Percentiles rank a stretch among this genome's conserved stretches.
Conservation (phyloP, 2,329 filamentous ascomycete genomes). For the Verticillium klebahnii region DNA sequence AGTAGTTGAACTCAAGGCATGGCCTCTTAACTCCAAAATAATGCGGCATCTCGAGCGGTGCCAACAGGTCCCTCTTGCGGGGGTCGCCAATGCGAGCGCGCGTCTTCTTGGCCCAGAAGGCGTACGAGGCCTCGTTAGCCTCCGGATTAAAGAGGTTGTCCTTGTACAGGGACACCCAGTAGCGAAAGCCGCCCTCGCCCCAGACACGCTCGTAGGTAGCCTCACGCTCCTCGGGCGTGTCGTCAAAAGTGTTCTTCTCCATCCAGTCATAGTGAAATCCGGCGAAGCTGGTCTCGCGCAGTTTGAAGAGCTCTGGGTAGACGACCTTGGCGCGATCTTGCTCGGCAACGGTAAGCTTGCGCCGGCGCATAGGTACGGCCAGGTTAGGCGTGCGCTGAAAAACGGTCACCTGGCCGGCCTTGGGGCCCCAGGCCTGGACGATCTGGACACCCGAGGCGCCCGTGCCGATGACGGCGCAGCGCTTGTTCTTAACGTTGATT, state of each 20-base stretch:
- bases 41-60: constrained; percentile 46
- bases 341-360: constrained; percentile 34
- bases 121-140: constrained; percentile 48
- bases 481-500: constrained; percentile 53
- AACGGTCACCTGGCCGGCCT: constrained; percentile 48
- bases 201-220: constrained; percentile 44
- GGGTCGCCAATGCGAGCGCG: constrained; percentile 45
- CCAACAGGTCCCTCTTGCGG: constrained; percentile 42
- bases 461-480: constrained; percentile 59
- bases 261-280: constrained; percentile 55
- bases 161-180: constrained; percentile 49
- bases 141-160: constrained; percentile 41
- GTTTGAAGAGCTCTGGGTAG: constrained; percentile 47
- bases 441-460: constrained; percentile 62
- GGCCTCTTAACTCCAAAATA: constrained; percentile 50
- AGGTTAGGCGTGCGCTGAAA: constrained; percentile 66
- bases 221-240: constrained; percentile 42
- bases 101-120: constrained; percentile 51
- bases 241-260: constrained; percentile 52
- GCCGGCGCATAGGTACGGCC: constrained; percentile 50
- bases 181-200: constrained; percentile 48
- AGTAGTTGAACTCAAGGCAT: constrained; percentile 38
- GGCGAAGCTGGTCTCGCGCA: constrained; percentile 48
- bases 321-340: constrained; percentile 39
- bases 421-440: constrained; percentile 53